These are phyloP conservation scores for Cladosporium sp. DNA, from an alignment of 2,329 filamentous ascomycete species.

Conservation along the genomic window DNA sequence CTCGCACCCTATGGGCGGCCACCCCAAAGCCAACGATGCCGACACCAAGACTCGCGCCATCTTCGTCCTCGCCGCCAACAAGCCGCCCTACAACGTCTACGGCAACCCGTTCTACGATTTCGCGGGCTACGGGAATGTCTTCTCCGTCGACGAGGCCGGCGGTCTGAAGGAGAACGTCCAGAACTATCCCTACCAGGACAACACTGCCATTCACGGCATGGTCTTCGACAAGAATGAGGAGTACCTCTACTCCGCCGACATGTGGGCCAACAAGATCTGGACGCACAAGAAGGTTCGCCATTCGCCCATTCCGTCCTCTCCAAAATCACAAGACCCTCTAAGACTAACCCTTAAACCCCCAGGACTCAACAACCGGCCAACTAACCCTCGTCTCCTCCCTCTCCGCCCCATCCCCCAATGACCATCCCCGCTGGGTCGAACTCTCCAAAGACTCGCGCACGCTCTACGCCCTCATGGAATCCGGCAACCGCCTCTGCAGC, in stretches of 20 bases:
- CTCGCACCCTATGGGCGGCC: conserved; percentile 70
- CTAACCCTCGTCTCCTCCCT: conserved; percentile 68
- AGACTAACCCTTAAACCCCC: not conserved
- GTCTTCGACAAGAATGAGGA: conserved; percentile 70
- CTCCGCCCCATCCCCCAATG: conserved; percentile 63
- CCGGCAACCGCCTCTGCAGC: conserved; percentile 77
- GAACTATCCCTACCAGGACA: conserved; percentile 66
- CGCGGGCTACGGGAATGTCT: conserved; percentile 77
- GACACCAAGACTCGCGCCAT: conserved; percentile 83
- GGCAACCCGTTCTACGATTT: conserved; percentile 88
- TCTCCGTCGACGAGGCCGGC: conserved; percentile 53
- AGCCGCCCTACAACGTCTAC: conserved; percentile 78
- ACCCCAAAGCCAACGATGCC: conserved; percentile 63
- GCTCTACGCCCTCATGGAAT: conserved; percentile 84
- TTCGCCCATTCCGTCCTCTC: not conserved
- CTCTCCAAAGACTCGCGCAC: conserved; percentile 74
- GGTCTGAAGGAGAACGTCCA: conserved; percentile 62
- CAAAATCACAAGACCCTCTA: not conserved
- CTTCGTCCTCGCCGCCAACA: conserved; percentile 75
- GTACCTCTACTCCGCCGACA: conserved; percentile 75
- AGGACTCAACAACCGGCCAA: conserved; percentile 52
- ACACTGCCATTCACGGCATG: conserved; percentile 76
- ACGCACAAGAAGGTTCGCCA: conserved; percentile 63
- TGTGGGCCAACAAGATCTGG: conserved; percentile 78
- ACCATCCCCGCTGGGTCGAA: conserved; percentile 86